A percentile compares a stretch with the other conserved stretches of the same genome.
These are phyloP conservation scores for Croton laevigatus DNA, from an alignment of 441 rosid genomes.

Conservation along the genomic window DNA sequence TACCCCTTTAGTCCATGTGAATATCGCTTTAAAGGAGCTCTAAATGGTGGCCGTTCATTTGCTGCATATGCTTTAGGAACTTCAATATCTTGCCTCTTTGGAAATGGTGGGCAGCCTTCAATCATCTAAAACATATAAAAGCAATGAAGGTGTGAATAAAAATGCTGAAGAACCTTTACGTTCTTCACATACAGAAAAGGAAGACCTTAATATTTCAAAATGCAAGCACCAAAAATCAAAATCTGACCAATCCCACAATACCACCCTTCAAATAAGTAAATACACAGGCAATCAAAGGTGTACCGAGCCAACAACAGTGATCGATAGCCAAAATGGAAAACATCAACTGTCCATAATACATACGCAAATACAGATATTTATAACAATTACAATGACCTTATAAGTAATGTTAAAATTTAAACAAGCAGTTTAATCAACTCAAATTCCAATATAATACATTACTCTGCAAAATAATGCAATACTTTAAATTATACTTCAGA, in stretches of 20 bases:
- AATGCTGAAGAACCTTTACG: background rate
- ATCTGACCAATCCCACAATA: background rate
- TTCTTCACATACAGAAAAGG: background rate
- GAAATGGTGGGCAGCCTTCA: conserved; percentile 71
- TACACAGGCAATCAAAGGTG: background rate
- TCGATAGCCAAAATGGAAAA: background rate
- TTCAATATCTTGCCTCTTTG: conserved; percentile 49
- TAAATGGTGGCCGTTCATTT: conserved; percentile 71
- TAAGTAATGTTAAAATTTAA: too few species aligned
- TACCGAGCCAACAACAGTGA: background rate
- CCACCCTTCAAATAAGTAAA: background rate
- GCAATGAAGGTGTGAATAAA: conserved; percentile 11
- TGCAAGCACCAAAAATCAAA: background rate
- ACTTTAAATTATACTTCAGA: background rate
- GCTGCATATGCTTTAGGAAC: conserved; percentile 64
- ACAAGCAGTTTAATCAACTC: background rate
- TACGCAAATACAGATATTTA: too few species aligned
- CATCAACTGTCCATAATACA: background rate
- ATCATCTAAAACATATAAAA: conserved; percentile 47
- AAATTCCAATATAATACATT: background rate
- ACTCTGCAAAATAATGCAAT: background rate
- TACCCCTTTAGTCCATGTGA: conserved; percentile 58
- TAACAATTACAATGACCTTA: too few species aligned
- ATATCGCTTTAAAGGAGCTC: conserved; percentile 50
- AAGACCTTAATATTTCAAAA: background rate